Evolutionary conservation across 2,329 filamentous ascomycete genomes (phyloP).

Genomic region (Tolypocladium paradoxum): DNA sequence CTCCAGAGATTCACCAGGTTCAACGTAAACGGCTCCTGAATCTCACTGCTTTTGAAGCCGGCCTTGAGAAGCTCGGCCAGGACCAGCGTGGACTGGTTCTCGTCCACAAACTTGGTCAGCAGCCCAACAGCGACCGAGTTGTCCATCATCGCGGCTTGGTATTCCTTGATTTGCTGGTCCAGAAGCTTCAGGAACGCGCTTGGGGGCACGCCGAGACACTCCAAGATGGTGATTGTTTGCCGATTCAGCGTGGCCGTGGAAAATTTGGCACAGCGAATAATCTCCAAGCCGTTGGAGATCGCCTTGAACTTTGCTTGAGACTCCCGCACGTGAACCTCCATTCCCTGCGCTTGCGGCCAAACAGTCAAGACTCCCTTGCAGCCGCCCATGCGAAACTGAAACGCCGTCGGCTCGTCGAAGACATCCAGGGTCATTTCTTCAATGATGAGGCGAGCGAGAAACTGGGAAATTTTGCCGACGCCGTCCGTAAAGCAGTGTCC

Average conservation of each 20-base stretch:
- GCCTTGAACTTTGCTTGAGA: slow-evolving; percentile 84
- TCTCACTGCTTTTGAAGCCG: slow-evolving; percentile 58
- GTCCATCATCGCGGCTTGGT: slow-evolving; percentile 60
- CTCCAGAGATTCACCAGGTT: slow-evolving; percentile 77
- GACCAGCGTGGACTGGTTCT: slow-evolving; percentile 67
- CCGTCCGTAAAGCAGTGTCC: slow-evolving; percentile 78
- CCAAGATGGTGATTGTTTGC: slow-evolving; percentile 81
- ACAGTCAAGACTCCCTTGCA: slow-evolving; percentile 81
- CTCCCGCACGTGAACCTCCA: slow-evolving; percentile 65
- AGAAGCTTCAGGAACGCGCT: slow-evolving; percentile 58
- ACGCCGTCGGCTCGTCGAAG: slow-evolving; percentile 60
- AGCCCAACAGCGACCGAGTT: slow-evolving; percentile 53
- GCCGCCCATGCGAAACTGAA: slow-evolving; percentile 85
- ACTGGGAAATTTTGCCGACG: slow-evolving; percentile 79
- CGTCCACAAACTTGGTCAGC: slow-evolving; percentile 68
- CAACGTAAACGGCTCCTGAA: slow-evolving; percentile 67
- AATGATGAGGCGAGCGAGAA: slow-evolving; percentile 64
- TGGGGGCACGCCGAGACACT: slow-evolving; percentile 61
- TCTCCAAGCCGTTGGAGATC: slow-evolving; percentile 62
- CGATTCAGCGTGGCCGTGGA: slow-evolving; percentile 75
- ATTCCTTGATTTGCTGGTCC: slow-evolving; percentile 52
- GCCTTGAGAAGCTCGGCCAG: slow-evolving; percentile 68
- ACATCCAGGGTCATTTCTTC: slow-evolving; percentile 54
- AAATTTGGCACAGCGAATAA: slow-evolving; percentile 70
- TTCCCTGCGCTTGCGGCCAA: slow-evolving; percentile 55